Percentiles rank a stretch among this genome's conserved stretches.
phyloP scores from a whole-genome alignment of 2,329 filamentous ascomycete species.

The Parastagonospora avenae region DNA sequence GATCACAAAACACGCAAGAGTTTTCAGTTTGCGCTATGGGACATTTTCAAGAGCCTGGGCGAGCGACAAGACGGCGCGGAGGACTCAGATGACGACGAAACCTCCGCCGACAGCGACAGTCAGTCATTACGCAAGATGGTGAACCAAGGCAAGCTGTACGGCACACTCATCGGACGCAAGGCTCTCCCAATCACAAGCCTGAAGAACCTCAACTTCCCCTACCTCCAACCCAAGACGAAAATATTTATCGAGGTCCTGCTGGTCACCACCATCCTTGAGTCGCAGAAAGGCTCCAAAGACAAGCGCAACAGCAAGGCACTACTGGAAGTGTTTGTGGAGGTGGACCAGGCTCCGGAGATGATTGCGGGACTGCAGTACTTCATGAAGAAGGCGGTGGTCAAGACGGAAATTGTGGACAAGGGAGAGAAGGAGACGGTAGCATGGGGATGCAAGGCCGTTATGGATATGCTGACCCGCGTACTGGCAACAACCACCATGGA shows the following conservation, averaged over 20 bases:
- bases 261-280: conserved; percentile 73
- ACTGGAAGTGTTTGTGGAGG: conserved; percentile 68
- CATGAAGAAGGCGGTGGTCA: conserved; percentile 73
- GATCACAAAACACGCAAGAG: conserved; percentile 79
- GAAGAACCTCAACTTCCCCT: conserved; percentile 77
- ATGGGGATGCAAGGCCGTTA: conserved; percentile 50
- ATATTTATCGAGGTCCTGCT: conserved; percentile 82
- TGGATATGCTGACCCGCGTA: conserved; percentile 43
- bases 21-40: conserved; percentile 87
- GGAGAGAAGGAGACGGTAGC: conserved; percentile 58
- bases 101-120: conserved; percentile 48
- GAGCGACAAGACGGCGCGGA: conserved; percentile 71
- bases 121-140: conserved; percentile 65
- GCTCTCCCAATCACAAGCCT: conserved; percentile 62
- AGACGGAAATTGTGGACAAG: conserved; percentile 60
- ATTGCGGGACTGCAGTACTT: conserved; percentile 80
- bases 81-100: conserved; percentile 61
- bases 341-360: conserved; percentile 69
- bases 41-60: conserved; percentile 82
- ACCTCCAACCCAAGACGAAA: conserved; percentile 75
- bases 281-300: conserved; percentile 56
- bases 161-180: conserved; percentile 65
- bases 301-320: conserved; percentile 63
- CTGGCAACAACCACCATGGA: conserved; percentile 42
- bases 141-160: conserved; percentile 71